A percentile compares a stretch with the other conserved stretches of the same genome.
Evolutionary conservation across 208 protist species (phyloP).

Genomic region (Acanthamoeba lenticulata): DNA sequence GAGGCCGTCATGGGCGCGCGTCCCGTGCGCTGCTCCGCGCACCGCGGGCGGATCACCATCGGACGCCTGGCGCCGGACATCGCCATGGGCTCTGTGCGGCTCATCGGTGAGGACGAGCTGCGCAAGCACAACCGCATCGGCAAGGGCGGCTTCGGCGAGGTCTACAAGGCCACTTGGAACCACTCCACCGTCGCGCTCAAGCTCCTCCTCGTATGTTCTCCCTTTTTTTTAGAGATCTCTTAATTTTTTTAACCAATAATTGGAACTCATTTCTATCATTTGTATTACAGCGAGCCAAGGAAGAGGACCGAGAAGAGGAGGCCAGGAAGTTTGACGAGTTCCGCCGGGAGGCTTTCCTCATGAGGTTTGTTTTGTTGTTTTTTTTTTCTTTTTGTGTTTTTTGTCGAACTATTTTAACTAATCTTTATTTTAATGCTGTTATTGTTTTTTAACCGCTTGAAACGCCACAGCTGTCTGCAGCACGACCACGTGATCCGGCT

Average conservation of each 20-base stretch:
- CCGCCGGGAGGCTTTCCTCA: background rate
- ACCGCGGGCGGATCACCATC: background rate
- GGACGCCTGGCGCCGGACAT: background rate
- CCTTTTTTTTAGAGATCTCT: too few species aligned
- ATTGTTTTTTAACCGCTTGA: too few species aligned
- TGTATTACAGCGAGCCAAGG: background rate
- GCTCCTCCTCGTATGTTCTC: background rate
- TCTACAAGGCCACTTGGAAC: constrained; percentile 58
- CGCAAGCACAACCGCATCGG: background rate
- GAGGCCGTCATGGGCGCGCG: background rate
- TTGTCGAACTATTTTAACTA: background rate
- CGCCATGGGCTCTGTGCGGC: background rate
- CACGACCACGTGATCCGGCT: constrained; percentile 75
- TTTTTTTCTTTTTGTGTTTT: background rate
- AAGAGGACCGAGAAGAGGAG: background rate
- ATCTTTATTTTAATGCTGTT: background rate
- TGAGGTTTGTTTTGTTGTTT: background rate
- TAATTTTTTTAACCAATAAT: too few species aligned
- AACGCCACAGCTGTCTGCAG: constrained; percentile 22
- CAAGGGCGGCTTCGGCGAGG: constrained; percentile 31
- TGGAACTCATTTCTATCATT: background rate
- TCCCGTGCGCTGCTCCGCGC: background rate
- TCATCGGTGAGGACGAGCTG: constrained; percentile 33
- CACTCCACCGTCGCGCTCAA: constrained; percentile 32
- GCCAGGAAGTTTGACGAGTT: constrained; percentile 26